Evolutionary conservation across 2,329 filamentous ascomycete genomes (phyloP).

Genomic region (Penicillium sp.): DNA sequence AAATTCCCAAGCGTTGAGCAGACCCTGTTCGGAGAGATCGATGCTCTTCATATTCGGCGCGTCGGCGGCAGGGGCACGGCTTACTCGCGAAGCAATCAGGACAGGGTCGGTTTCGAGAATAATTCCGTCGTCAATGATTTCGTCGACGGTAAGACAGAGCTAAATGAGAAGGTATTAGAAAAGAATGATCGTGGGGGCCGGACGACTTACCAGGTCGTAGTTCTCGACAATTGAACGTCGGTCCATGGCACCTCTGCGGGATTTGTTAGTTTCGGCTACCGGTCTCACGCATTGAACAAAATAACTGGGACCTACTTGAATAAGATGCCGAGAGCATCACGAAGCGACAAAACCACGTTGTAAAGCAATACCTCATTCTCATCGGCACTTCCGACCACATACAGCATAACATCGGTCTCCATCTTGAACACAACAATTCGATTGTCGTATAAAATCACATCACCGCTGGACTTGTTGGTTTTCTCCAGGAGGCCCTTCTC

Average conservation of each 20-base stretch:
- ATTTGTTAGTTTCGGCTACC: conserved; percentile 13
- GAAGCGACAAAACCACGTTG: conserved; percentile 83
- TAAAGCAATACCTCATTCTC: conserved; percentile 98
- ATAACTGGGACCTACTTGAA: conserved; percentile 63
- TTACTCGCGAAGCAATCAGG: conserved; percentile 86
- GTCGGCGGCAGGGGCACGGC: conserved; percentile 84
- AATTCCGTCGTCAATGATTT: conserved; percentile 91
- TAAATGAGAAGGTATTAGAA: too few species aligned
- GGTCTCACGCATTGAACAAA: not conserved
- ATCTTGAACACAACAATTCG: conserved; percentile 95
- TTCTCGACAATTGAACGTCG: conserved; percentile 98
- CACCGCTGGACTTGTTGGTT: conserved; percentile 88
- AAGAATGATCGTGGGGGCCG: too few species aligned
- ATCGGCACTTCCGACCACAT: conserved; percentile 82
- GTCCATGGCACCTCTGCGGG: conserved; percentile 78
- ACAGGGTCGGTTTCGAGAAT: conserved; percentile 96
- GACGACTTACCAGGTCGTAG: conserved; percentile 66
- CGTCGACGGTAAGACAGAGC: conserved; percentile 83
- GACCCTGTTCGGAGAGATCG: conserved; percentile 89
- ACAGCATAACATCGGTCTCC: conserved; percentile 94
- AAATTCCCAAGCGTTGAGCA: conserved; percentile 89
- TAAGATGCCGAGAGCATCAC: conserved; percentile 82
- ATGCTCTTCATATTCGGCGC: conserved; percentile 83
- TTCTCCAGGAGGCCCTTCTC: conserved; percentile 95
- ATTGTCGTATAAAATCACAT: conserved; percentile 97